These are phyloP conservation scores for Russula griseocarnosa DNA, from an alignment of 768 basidiomycete species.

Conservation along the genomic window DNA sequence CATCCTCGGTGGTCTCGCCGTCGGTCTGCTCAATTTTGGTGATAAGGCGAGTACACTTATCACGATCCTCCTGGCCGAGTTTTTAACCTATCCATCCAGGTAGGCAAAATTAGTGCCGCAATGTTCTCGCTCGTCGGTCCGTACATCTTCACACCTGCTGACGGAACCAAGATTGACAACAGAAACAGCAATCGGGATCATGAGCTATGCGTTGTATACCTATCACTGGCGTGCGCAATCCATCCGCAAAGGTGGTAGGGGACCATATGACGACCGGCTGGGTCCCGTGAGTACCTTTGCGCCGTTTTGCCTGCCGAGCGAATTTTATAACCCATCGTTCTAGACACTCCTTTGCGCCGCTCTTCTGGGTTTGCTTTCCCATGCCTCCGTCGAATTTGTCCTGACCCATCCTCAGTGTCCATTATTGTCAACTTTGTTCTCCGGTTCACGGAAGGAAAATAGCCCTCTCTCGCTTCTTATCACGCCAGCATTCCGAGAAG, in stretches of 20 bases:
- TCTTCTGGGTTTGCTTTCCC: slow-evolving; percentile 55
- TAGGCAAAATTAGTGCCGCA: slow-evolving; percentile 92
- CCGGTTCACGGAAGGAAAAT: slow-evolving; percentile 53
- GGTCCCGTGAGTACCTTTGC: slow-evolving; percentile 72
- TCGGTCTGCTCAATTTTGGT: slow-evolving; percentile 96
- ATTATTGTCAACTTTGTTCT: slow-evolving; percentile 82
- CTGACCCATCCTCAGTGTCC: slow-evolving; percentile 52
- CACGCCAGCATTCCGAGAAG: background rate
- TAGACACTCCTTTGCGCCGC: slow-evolving; percentile 82
- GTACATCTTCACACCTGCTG: slow-evolving; percentile 32
- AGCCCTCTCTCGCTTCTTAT: background rate
- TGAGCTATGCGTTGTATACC: slow-evolving; percentile 92
- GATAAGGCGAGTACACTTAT: slow-evolving; percentile 63
- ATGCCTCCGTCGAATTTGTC: slow-evolving; percentile 5
- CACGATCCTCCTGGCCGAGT: background rate
- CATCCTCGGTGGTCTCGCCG: slow-evolving; percentile 92
- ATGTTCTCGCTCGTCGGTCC: slow-evolving; percentile 93
- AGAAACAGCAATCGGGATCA: slow-evolving; percentile 83
- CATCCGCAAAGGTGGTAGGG: slow-evolving; percentile 85
- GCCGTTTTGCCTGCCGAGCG: background rate
- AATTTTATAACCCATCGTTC: slow-evolving; percentile 23
- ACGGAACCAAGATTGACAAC: slow-evolving; percentile 5
- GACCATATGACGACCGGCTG: slow-evolving; percentile 93
- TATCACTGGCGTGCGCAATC: slow-evolving; percentile 96
- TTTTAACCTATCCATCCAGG: slow-evolving; percentile 40